Conservation (phyloP, 1,284 basidiomycete genomes). For the Amylostereum chailletii region DNA sequence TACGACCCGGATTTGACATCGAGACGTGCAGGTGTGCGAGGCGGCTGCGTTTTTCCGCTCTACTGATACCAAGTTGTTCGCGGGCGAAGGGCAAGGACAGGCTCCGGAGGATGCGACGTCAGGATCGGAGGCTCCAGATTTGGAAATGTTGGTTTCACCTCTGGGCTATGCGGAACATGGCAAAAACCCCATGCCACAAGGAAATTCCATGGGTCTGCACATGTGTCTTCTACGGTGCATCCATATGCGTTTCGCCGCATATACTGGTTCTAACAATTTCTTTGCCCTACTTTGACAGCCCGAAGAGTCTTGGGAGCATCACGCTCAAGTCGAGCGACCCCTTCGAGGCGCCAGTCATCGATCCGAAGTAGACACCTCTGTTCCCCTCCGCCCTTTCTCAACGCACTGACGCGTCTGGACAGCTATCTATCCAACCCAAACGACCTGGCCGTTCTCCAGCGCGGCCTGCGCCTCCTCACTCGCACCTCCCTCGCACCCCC, state of each 20-base stretch:
- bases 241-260: not conserved
- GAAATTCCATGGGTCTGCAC: constrained; percentile 22
- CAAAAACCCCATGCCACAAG: constrained; percentile 9
- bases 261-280: not conserved
- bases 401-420: not conserved
- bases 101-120: constrained; percentile 45
- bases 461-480: constrained; percentile 40
- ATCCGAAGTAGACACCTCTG: constrained; percentile 29
- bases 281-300: constrained; percentile 19
- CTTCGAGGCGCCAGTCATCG: constrained; percentile 32
- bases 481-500: constrained; percentile 44
- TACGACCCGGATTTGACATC: not conserved
- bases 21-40: constrained; percentile 39
- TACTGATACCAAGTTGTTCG: constrained; percentile 45
- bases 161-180: constrained; percentile 31
- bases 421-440: constrained; percentile 51
- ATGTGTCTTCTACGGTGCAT: constrained; percentile 21
- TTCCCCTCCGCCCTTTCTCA: not conserved
- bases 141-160: constrained; percentile 49
- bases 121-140: constrained; percentile 45
- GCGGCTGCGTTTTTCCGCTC: constrained; percentile 49
- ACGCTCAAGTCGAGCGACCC: constrained; percentile 30
- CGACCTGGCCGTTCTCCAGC: constrained; percentile 46
- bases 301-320: constrained; percentile 33
- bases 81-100: constrained; percentile 23